Percentiles rank a stretch among this genome's conserved stretches.
phyloP scores from a whole-genome alignment of 2,329 filamentous ascomycete genomes.

The Tympanopsis confertula region DNA sequence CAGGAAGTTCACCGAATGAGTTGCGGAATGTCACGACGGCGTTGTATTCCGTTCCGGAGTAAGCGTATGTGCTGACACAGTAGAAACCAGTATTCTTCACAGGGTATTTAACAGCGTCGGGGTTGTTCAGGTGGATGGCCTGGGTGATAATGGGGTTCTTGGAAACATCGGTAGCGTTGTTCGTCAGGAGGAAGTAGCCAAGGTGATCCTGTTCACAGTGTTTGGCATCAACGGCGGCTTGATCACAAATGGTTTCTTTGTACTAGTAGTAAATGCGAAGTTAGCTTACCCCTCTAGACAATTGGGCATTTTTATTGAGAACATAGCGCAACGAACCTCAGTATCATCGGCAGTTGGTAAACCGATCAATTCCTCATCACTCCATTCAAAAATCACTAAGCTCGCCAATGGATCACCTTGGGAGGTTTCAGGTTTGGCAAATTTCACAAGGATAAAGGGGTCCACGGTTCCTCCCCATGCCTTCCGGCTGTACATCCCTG shows the following conservation, averaged over 20 bases:
- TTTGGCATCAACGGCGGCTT: conserved; percentile 53
- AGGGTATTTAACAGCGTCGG: conserved; percentile 63
- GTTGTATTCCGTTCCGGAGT: conserved; percentile 56
- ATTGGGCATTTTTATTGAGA: too few relatives aligned
- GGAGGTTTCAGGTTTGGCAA: conserved; percentile 33
- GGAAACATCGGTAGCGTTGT: conserved; percentile 63
- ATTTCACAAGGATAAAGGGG: conserved; percentile 54
- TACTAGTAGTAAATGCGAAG: too few relatives aligned
- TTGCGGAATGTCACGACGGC: conserved; percentile 88
- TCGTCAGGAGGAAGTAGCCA: conserved; percentile 71
- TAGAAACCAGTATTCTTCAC: conserved; percentile 92
- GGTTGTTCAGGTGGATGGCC: conserved; percentile 70
- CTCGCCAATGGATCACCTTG: conserved; percentile 44
- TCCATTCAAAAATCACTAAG: conserved; percentile 56
- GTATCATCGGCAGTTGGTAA: too few relatives aligned
- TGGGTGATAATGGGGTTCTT: conserved; percentile 64
- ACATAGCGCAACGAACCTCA: too few relatives aligned
- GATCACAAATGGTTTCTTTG: conserved; percentile 66
- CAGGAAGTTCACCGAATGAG: conserved; percentile 88
- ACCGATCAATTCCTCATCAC: conserved; percentile 45
- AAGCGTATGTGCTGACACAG: conserved; percentile 72
- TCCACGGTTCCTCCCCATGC: conserved; percentile 55
- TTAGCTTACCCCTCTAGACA: too few relatives aligned
- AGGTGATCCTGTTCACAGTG: conserved; percentile 68
- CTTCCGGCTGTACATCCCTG: conserved; percentile 61